Evolutionary conservation across 805 yeast species (phyloP).

Genomic region (Candida easanensis): DNA sequence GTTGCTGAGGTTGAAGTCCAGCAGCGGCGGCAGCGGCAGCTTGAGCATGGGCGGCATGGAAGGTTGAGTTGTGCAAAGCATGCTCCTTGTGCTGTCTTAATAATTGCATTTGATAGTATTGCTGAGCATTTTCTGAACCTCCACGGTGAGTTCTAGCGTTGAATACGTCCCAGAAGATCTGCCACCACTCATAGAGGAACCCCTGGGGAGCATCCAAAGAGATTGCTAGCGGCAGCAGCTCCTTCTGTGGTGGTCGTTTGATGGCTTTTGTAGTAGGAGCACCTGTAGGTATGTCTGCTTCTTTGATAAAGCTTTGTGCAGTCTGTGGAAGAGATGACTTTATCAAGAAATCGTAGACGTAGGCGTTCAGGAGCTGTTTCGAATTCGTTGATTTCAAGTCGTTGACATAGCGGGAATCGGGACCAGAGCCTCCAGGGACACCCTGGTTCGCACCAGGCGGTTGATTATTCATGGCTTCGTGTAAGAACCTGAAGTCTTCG

Average conservation of each 20-base stretch:
- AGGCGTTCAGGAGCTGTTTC: slow-evolving; percentile 69
- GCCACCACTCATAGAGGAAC: slow-evolving; percentile 93
- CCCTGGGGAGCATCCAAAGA: slow-evolving; percentile 84
- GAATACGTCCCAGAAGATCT: slow-evolving; percentile 90
- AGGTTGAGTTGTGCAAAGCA: slow-evolving; percentile 41
- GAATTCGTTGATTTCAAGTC: slow-evolving; percentile 27
- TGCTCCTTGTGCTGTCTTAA: slow-evolving; percentile 60
- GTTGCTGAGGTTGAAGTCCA: slow-evolving; percentile 6
- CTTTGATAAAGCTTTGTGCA: slow-evolving; percentile 70
- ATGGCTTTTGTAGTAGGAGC: slow-evolving; percentile 18
- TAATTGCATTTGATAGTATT: slow-evolving; percentile 64
- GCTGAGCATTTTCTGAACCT: slow-evolving; percentile 61
- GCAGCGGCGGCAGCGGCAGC: slow-evolving; percentile 11
- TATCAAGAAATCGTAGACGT: slow-evolving; percentile 79
- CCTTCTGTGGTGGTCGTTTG: slow-evolving; percentile 31
- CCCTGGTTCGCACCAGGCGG: slow-evolving; percentile 8
- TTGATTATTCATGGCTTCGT: slow-evolving; percentile 9
- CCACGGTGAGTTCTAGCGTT: slow-evolving; percentile 73
- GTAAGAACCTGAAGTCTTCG: not conserved
- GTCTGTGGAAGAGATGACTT: slow-evolving; percentile 71
- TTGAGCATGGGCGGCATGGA: slow-evolving; percentile 38
- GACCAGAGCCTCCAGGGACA: slow-evolving; percentile 6
- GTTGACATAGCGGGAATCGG: slow-evolving; percentile 19
- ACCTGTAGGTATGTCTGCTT: slow-evolving; percentile 57
- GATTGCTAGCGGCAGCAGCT: slow-evolving; percentile 48